Conservation (phyloP, 306 rosid species). For the Vigna hirtella region DNA sequence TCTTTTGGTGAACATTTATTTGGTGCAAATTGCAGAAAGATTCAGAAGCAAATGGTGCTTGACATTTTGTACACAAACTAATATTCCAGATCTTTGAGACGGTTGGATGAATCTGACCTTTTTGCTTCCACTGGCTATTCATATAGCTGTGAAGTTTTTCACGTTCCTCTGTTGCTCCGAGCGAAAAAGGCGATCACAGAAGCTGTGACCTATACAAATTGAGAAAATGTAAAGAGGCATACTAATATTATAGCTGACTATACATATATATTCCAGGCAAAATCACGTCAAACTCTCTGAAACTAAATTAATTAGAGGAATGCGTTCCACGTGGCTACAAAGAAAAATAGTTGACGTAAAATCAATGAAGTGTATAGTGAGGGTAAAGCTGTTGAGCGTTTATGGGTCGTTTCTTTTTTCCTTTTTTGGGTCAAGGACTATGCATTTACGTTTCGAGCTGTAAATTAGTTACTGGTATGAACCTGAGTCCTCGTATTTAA, state of each 20-base stretch:
- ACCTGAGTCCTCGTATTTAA: constrained; percentile 16
- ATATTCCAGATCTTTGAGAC: constrained; percentile 54
- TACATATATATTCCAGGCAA: constrained; percentile 37
- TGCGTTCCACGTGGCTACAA: constrained; percentile 29
- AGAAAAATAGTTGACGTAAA: constrained; percentile 12
- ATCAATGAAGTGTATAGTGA: constrained; percentile 34
- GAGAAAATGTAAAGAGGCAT: constrained; percentile 51
- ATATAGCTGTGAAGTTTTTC: constrained; percentile 43
- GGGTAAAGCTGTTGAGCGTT: neutral
- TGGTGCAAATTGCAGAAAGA: constrained; percentile 63
- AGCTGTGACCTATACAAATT: constrained; percentile 53
- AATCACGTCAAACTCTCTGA: constrained; percentile 38
- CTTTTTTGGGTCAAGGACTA: neutral
- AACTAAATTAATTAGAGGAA: constrained; percentile 36
- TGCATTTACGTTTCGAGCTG: constrained; percentile 5
- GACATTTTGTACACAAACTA: constrained; percentile 46
- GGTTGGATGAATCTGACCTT: constrained; percentile 48
- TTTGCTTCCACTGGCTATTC: constrained; percentile 41
- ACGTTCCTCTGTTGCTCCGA: constrained; percentile 41
- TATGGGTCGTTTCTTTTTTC: neutral
- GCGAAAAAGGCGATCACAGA: constrained; percentile 51
- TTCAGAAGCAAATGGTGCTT: constrained; percentile 54
- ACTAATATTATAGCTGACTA: constrained; percentile 47
- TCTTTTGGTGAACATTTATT: neutral
- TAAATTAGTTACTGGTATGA: constrained; percentile 17